Conservation (phyloP, 192 early-diverging fungal species). For the Coemansia sp. region DNA sequence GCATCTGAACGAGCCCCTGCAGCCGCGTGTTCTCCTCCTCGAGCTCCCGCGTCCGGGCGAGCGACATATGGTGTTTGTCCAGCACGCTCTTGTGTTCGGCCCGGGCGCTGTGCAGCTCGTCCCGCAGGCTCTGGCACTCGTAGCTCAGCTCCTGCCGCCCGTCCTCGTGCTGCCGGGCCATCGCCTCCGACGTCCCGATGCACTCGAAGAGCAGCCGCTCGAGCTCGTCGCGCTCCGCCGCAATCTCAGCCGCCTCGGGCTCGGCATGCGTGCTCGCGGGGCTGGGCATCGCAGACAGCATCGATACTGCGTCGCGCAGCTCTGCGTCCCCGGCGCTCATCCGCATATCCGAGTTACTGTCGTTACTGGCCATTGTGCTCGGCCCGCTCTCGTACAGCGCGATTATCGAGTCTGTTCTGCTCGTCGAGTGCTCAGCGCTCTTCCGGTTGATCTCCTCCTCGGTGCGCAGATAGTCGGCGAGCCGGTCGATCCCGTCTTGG, state of each 20-base stretch:
- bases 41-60: constrained; percentile 8
- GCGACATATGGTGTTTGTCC: constrained; percentile 17
- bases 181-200: constrained; percentile 20
- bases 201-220: constrained; percentile 36
- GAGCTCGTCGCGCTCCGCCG: constrained; percentile 13
- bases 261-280: background rate
- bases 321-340: constrained; percentile 6
- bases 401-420: constrained; percentile 24
- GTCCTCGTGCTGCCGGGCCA: constrained; percentile 25
- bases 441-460: constrained; percentile 19
- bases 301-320: constrained; percentile 16
- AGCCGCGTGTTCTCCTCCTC: constrained; percentile 23
- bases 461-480: constrained; percentile 33
- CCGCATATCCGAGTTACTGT: constrained; percentile 8
- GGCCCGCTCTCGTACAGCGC: constrained; percentile 27
- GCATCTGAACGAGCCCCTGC: constrained; percentile 11
- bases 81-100: background rate
- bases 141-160: constrained; percentile 23
- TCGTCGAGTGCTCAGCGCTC: background rate
- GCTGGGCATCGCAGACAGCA: constrained; percentile 29
- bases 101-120: constrained; percentile 9
- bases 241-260: background rate
- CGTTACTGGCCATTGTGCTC: constrained; percentile 10
- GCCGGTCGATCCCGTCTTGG: constrained; percentile 33
- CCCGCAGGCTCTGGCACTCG: constrained; percentile 31